Base-by-base conservation (phyloP, 2,329 filamentous ascomycete species). In the Stenocarpella maydis region DNA sequence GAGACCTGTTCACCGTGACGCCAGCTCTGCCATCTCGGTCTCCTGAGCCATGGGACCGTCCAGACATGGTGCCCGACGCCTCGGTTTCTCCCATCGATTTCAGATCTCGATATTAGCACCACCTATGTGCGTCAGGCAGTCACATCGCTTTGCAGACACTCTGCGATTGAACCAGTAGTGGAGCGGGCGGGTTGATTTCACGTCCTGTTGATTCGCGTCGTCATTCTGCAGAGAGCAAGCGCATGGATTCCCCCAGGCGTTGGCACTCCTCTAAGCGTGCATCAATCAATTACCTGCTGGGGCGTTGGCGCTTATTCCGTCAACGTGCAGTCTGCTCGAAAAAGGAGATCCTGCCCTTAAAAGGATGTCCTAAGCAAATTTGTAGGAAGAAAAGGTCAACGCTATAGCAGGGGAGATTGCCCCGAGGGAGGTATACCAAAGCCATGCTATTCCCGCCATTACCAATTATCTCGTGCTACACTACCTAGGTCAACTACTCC, bases 301-400 rank as follows among this genome's bases (percentile, higher is more conserved):
- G 19, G 5, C 43, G 19, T 8, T 63, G 58, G 58, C 58, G 58
- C 58, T 49, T 63, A 63, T 26, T 17, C 24, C 58, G 43, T 63
- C 7, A 49, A 24, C 15, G n/a, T 17, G 28, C 47, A 37, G 34
- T 28, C 52, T 37, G 7, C 8, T 12, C n/a, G 8, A 31, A 49
- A 24, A 15, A n/a, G 28, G 28, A 24, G n/a, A 17, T 47, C 41
- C 37, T 34, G 28, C 58, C 41, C 49, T 21, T 26, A 49, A 17
- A 24, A 49, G 58, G 43, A 24, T 34, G 12, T 19, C 15, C 43
- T 37, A 49, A 47, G 41, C 41, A 19, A 37, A 31, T 19, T 37
- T 24, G 24, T 37, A n/a, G 43, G 28, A 24, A 28, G 26, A n/a
- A 31, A 31, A 7, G 26, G 10, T 1, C 34, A 37, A 37, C 2